Conservation (phyloP, 495 filamentous ascomycete genomes). For the Penicillium atrosanguineum region DNA sequence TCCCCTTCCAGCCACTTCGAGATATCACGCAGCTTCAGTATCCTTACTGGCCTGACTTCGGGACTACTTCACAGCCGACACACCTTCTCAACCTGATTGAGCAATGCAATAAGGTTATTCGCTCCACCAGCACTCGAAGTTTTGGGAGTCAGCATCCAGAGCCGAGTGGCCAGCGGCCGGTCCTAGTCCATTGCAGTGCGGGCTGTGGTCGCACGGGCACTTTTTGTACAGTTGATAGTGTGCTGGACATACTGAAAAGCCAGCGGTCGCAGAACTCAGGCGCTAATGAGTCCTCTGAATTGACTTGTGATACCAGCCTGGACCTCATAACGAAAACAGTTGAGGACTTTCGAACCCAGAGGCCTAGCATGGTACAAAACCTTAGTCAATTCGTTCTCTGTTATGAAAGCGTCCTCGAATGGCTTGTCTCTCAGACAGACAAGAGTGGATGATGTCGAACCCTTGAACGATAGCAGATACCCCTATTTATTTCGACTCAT, state of each 20-base stretch:
- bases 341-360: conserved; percentile 81
- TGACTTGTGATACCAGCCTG: conserved; percentile 53
- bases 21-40: conserved; percentile 97
- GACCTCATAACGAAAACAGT: conserved; percentile 86
- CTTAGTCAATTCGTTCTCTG: conserved; percentile 93
- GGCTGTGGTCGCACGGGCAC: conserved; percentile 94
- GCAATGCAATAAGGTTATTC: conserved; percentile 62
- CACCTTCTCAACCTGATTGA: conserved; percentile 87
- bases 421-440: conserved; percentile 57
- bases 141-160: conserved; percentile 51
- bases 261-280: conserved; percentile 48
- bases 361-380: conserved; percentile 96
- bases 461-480: conserved; percentile 11
- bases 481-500: conserved; percentile 4
- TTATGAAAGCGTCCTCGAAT: conserved; percentile 93
- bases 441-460: conserved; percentile 7
- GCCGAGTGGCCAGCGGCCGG: conserved; percentile 56
- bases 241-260: conserved; percentile 87
- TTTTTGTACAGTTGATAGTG: conserved; percentile 94
- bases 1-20: conserved; percentile 82
- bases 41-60: conserved; percentile 93
- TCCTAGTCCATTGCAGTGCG: conserved; percentile 92
- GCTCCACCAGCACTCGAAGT: conserved; percentile 33
- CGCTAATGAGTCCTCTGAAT: not conserved
- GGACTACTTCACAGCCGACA: conserved; percentile 81